A percentile compares a stretch with the other conserved stretches of the same genome.
These are phyloP conservation scores for Nemania sp. DNA, from an alignment of 2,329 filamentous ascomycete genomes.

Conservation along the genomic window DNA sequence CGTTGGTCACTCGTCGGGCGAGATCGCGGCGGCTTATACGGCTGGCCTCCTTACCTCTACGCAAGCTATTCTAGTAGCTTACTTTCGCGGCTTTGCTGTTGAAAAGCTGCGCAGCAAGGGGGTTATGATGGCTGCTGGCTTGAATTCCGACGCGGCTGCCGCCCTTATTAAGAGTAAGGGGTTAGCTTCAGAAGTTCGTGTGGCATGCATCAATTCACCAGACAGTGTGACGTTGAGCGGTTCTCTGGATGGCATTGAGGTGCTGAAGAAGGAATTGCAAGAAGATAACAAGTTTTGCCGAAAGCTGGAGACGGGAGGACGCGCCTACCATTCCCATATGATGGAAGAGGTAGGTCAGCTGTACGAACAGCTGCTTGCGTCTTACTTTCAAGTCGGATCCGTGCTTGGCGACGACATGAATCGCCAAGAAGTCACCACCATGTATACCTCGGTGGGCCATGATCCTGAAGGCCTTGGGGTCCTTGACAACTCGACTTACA, in stretches of 20 bases:
- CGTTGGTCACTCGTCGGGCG: slow-evolving; percentile 41
- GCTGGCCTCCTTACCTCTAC: slow-evolving; percentile 34
- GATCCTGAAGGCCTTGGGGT: background rate
- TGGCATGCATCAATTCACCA: slow-evolving; percentile 32
- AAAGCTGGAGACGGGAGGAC: background rate
- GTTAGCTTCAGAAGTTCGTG: slow-evolving; percentile 3
- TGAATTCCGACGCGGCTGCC: background rate
- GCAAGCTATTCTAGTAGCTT: slow-evolving; percentile 30
- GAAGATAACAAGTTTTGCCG: background rate
- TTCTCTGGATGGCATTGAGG: background rate
- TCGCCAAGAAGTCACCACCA: too few relatives aligned
- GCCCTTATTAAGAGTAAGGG: background rate
- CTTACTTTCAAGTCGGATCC: too few relatives aligned
- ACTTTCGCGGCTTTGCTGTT: slow-evolving; percentile 28
- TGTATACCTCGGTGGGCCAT: slow-evolving; percentile 27
- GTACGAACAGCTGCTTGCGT: slow-evolving; percentile 24
- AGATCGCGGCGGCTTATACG: slow-evolving; percentile 50
- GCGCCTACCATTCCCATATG: slow-evolving; percentile 27
- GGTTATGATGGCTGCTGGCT: slow-evolving; percentile 32
- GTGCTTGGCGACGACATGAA: too few relatives aligned
- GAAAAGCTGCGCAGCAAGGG: slow-evolving; percentile 8
- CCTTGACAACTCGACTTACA: background rate
- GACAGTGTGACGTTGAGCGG: slow-evolving; percentile 30
- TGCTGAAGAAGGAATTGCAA: background rate
- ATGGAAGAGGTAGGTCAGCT: slow-evolving; percentile 24